A percentile compares a stretch with the other conserved stretches of the same genome.
Conservation (phyloP, 176 grass and related monocot species). For the Eragrostis nindensis region DNA sequence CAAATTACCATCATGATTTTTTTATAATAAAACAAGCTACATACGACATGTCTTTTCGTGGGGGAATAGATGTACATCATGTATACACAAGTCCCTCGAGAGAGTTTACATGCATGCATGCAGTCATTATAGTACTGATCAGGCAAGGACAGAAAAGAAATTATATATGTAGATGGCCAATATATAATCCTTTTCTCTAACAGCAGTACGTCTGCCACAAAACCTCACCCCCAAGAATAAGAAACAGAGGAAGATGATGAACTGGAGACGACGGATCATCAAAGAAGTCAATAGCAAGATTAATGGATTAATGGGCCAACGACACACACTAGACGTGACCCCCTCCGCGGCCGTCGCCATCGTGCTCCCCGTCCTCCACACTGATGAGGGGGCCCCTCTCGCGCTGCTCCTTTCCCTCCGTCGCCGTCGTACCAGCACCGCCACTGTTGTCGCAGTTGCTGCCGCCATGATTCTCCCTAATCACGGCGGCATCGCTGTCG, state of each 20-base stretch:
- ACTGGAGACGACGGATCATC: constrained; percentile 29
- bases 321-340: constrained; percentile 30
- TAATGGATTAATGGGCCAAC: constrained; percentile 16
- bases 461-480: constrained; percentile 29
- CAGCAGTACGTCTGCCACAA: constrained; percentile 13
- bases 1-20: background rate
- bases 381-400: constrained; percentile 48
- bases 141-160: background rate
- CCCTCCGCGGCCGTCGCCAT: constrained; percentile 50
- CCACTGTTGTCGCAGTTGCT: background rate
- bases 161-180: constrained; percentile 16
- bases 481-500: constrained; percentile 20
- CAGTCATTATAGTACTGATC: background rate
- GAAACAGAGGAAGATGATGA: constrained; percentile 12
- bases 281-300: constrained; percentile 47
- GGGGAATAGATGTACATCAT: background rate
- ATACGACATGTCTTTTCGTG: background rate
- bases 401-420: constrained; percentile 42
- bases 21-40: background rate
- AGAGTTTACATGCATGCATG: background rate
- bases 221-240: constrained; percentile 16
- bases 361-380: constrained; percentile 46
- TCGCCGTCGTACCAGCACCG: constrained; percentile 37
- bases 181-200: constrained; percentile 23
- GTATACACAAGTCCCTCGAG: background rate